Evolutionary conservation across 2,329 filamentous ascomycete genomes (phyloP), one percentile per base, ranked within the genome.

Genomic region (Tolypocladium amazonense): DNA sequence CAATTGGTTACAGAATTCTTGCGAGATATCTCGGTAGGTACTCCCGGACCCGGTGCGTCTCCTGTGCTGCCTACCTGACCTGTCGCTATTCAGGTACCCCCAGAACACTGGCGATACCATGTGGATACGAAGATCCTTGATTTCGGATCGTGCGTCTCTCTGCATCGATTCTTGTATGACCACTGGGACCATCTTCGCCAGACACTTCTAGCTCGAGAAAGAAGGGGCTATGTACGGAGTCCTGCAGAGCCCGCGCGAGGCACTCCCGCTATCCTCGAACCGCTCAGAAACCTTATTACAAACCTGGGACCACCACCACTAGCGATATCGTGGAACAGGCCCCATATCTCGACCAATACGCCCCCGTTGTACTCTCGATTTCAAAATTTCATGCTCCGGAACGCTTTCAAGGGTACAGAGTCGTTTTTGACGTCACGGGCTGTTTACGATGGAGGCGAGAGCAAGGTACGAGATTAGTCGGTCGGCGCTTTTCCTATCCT

Each of bases 361-460:
- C 85, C 86, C 5, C 82, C 84, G 1, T 75, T 82, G 8, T 89
- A 88, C 68, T 88, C 85, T 2, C 77, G 85, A 30, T 89, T 89
- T 64, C 86, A 89, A 64, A 84, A 88, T 64, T 89, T 89, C 66
- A 89, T 89, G 86, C 77, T 89, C 54, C 81, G 82, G 23, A 88
- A 88, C 68, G 86, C 86, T 2, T 86, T 86, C 63, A 79, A 83
- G 43, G 84, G 82, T 64, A 83, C 81, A 0, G 86, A 88, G 64
- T 86, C 84, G 3, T 83, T 86, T 61, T 71, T 86, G 27, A 86
- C 84, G 2, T 82, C 83, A 30, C 79, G 85, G 27, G 85, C 86
- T 33, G 83, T 89, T 15, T 89, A 88, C 66, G 86, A 89, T 67
- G 86, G 86, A 39, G 86, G 86, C 25, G 85, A 88, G 71, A 88